phyloP scores from a whole-genome alignment of 371 early-diverging fungal genomes.

The Blyttiomyces sp. region DNA sequence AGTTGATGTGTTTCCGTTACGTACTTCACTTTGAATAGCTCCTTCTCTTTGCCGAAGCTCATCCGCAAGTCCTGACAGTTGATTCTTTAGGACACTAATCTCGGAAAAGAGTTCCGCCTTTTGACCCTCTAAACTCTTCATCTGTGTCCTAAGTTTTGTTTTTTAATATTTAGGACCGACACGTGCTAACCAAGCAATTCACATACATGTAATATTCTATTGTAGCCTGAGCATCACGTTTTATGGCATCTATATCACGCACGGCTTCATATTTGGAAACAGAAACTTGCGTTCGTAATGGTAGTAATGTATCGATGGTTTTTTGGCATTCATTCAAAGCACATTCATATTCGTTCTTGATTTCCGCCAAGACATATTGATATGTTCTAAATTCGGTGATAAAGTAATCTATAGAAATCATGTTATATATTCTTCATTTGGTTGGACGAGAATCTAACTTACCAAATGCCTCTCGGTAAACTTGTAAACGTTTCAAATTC shows the following conservation, averaged over 20 bases:
- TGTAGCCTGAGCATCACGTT: background rate
- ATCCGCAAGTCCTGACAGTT: constrained; percentile 16
- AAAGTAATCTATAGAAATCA: constrained; percentile 30
- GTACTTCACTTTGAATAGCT: constrained; percentile 7
- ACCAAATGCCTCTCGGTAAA: constrained; percentile 44
- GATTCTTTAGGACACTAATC: constrained; percentile 12
- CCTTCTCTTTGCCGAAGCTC: constrained; percentile 28
- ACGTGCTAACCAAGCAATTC: background rate
- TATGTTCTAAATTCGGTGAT: constrained; percentile 48
- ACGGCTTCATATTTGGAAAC: constrained; percentile 30
- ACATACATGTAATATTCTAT: background rate
- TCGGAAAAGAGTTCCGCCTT: constrained; percentile 13
- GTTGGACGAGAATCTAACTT: background rate
- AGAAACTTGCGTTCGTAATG: constrained; percentile 27
- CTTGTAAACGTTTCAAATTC: constrained; percentile 39
- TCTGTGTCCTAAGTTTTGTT: constrained; percentile 5
- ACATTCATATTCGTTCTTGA: constrained; percentile 45
- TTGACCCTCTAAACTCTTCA: constrained; percentile 11
- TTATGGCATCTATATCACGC: constrained; percentile 23
- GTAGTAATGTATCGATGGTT: constrained; percentile 28
- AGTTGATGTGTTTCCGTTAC: too few relatives aligned
- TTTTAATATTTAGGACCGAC: background rate
- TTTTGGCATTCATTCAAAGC: constrained; percentile 19
- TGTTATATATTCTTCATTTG: background rate
- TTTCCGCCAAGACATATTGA: constrained; percentile 41